These are phyloP conservation scores for Wolfiporia cocos DNA, from an alignment of 1,284 basidiomycete genomes.

Conservation along the genomic window DNA sequence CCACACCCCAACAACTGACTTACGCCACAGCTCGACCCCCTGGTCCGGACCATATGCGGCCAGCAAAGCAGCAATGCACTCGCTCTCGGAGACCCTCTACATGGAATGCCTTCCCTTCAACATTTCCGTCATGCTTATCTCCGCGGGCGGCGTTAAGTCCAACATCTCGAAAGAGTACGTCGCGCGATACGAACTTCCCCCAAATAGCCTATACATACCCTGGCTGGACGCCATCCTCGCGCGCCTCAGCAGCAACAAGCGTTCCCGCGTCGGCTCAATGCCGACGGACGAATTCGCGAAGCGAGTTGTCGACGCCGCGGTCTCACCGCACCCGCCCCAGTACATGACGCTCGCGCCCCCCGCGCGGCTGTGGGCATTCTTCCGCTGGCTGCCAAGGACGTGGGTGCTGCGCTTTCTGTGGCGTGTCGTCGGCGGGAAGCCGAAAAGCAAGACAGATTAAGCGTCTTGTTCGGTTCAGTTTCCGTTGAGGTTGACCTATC, in stretches of 20 bases:
- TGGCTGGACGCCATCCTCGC: conserved; percentile 43
- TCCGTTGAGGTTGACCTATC: too few species aligned
- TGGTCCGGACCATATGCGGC: conserved; percentile 68
- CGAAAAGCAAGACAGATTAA: too few species aligned
- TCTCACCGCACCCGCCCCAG: conserved; percentile 23
- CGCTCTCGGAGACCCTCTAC: conserved; percentile 54
- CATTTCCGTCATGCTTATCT: conserved; percentile 54
- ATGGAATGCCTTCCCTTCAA: conserved; percentile 65
- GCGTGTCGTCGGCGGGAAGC: conserved; percentile 16
- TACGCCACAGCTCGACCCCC: conserved; percentile 55
- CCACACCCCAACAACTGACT: too few species aligned
- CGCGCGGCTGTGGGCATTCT: conserved; percentile 31
- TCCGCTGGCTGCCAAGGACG: conserved; percentile 47
- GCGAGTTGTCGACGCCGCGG: conserved; percentile 38
- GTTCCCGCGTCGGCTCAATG: conserved; percentile 35
- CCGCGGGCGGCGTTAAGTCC: conserved; percentile 50
- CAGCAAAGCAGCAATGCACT: conserved; percentile 58
- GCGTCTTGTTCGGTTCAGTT: too few species aligned
- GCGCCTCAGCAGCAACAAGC: conserved; percentile 43
- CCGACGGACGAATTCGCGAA: conserved; percentile 44
- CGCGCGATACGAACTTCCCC: conserved; percentile 14
- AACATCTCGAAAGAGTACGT: conserved; percentile 36
- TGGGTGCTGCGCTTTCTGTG: conserved; percentile 42
- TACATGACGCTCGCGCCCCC: conserved; percentile 31
- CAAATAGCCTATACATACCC: conserved; percentile 42